phyloP scores from a whole-genome alignment of 805 yeast genomes.

The Metschnikowia cerradonensis region DNA sequence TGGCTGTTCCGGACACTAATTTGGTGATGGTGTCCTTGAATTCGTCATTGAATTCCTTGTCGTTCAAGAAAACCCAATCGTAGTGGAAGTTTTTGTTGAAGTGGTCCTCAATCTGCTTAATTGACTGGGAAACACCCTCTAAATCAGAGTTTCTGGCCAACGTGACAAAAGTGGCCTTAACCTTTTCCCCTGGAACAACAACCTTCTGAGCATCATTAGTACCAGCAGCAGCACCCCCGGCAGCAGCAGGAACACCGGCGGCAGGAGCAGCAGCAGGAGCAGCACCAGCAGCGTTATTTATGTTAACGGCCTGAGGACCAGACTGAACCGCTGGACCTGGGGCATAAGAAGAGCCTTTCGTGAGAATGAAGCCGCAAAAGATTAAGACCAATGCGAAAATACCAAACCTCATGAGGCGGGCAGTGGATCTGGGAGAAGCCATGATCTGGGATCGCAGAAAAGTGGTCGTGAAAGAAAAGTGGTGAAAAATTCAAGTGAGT shows the following conservation, averaged over 20 bases:
- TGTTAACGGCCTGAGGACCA: not conserved
- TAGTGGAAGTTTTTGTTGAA: slow-evolving; percentile 21
- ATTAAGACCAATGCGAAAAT: slow-evolving; percentile 44
- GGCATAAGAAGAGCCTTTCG: slow-evolving; percentile 43
- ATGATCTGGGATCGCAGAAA: slow-evolving; percentile 6
- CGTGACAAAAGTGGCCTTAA: slow-evolving; percentile 57
- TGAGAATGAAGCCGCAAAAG: slow-evolving; percentile 45
- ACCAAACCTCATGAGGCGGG: slow-evolving; percentile 46
- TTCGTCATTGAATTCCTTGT: slow-evolving; percentile 21
- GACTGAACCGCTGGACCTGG: not conserved
- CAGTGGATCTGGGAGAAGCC: slow-evolving; percentile 39
- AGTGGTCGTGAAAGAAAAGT: not conserved
- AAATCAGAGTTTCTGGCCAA: slow-evolving; percentile 17
- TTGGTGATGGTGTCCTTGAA: slow-evolving; percentile 17
- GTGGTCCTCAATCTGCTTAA: slow-evolving; percentile 21
- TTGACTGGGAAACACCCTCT: slow-evolving; percentile 14
- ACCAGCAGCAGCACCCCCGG: slow-evolving; percentile 5
- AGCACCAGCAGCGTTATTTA: not conserved
- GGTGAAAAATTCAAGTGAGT: not conserved
- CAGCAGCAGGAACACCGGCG: slow-evolving; percentile 12
- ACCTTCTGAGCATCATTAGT: slow-evolving; percentile 1
- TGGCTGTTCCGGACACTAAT: slow-evolving; percentile 19
- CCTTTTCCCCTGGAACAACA: slow-evolving; percentile 27
- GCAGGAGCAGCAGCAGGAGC: slow-evolving; percentile 8
- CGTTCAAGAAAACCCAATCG: slow-evolving; percentile 27